A percentile compares a stretch with the other conserved stretches of the same genome.
Evolutionary conservation across 2,329 filamentous ascomycete species (phyloP).

Genomic region (Penicillium paneum): DNA sequence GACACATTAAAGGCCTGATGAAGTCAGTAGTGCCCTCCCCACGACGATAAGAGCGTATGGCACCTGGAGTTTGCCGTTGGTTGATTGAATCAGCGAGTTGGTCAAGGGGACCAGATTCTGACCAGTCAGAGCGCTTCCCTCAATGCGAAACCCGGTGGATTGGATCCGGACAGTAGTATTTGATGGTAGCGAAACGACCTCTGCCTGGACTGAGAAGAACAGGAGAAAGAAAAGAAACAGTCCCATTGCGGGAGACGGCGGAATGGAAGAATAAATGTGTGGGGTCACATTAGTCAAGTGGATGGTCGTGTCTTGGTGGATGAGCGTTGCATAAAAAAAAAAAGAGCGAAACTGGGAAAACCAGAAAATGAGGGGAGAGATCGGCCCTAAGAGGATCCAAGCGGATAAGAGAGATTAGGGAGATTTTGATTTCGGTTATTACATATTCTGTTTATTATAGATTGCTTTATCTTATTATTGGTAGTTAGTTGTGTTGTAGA

Average conservation of each 20-base stretch:
- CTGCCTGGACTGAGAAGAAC: constrained; percentile 16
- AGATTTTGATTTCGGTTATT: not conserved
- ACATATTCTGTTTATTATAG: not conserved
- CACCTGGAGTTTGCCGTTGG: constrained; percentile 23
- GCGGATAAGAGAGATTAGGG: constrained; percentile 14
- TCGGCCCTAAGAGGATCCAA: constrained; percentile 18
- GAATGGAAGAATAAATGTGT: constrained; percentile 11
- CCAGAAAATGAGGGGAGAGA: constrained; percentile 24
- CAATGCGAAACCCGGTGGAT: constrained; percentile 24
- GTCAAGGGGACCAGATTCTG: constrained; percentile 29
- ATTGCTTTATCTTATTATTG: too few species aligned
- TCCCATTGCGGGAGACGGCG: constrained; percentile 13
- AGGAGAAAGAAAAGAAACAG: constrained; percentile 11
- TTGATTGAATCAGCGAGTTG: constrained; percentile 19
- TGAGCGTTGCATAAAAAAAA: constrained; percentile 11
- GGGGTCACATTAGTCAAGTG: constrained; percentile 20
- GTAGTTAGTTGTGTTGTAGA: too few species aligned
- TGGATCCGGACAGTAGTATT: constrained; percentile 26
- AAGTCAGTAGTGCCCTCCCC: constrained; percentile 5
- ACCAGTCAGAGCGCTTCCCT: constrained; percentile 20
- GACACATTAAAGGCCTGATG: constrained; percentile 27
- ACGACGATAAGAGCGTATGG: not conserved
- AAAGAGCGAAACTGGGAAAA: constrained; percentile 17
- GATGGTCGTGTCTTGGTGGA: not conserved
- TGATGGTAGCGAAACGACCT: constrained; percentile 28